A percentile compares a stretch with the other conserved stretches of the same genome.
These are phyloP conservation scores for Picea abies DNA, from an alignment of 83 land plant genomes.

Conservation along the genomic window DNA sequence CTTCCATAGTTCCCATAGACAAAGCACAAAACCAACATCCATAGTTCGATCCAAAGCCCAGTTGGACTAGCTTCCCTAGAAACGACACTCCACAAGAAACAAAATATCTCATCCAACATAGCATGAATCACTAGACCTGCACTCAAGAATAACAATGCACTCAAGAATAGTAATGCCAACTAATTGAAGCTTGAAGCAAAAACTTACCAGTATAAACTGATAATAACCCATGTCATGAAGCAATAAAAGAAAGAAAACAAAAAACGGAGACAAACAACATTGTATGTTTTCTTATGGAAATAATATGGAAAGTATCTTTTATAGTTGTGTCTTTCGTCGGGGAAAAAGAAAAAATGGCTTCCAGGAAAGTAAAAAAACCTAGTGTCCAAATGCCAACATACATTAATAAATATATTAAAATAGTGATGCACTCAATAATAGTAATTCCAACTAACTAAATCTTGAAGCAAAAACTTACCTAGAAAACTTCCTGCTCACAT, in stretches of 20 bases:
- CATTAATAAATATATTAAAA: no score
- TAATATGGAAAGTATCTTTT: neutral
- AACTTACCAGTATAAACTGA: neutral
- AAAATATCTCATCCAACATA: neutral
- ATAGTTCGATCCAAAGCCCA: neutral
- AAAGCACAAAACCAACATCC: neutral
- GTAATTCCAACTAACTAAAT: neutral
- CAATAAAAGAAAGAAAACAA: neutral
- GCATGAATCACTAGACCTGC: no score
- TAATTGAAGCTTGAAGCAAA: neutral
- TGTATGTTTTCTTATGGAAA: no score
- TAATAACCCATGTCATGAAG: neutral
- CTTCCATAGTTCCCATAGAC: neutral
- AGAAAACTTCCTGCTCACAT: no score
- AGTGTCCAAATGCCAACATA: no score
- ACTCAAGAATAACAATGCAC: neutral
- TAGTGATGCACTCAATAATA: neutral
- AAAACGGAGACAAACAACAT: neutral
- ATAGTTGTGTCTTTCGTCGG: no score
- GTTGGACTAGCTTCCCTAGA: slow-evolving; percentile 3
- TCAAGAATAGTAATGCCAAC: neutral
- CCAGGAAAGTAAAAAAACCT: no score
- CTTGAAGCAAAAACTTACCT: neutral
- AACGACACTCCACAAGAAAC: slow-evolving; percentile 1
- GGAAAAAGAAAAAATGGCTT: no score